These are phyloP conservation scores for Starmera caribaea DNA, from an alignment of 805 yeast species.

Conservation along the genomic window DNA sequence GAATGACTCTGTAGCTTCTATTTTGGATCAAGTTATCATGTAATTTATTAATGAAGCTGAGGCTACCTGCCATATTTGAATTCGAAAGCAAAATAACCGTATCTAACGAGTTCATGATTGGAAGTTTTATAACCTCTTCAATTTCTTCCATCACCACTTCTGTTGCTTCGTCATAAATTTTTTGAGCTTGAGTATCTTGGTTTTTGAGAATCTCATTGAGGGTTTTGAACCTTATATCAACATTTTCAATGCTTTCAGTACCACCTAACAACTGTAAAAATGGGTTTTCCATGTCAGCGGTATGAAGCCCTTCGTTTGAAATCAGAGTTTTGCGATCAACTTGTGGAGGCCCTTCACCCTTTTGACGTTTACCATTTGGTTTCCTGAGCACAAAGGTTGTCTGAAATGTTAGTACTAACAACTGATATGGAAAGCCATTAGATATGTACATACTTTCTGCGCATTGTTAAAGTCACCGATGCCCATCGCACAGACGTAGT, in stretches of 20 bases:
- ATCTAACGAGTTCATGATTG: slow-evolving; percentile 5
- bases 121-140: slow-evolving; percentile 1
- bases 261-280: slow-evolving; percentile 12
- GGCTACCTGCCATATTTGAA: slow-evolving; percentile 13
- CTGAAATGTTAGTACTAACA: slow-evolving; percentile 1
- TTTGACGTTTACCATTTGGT: slow-evolving; percentile 3
- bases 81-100: slow-evolving; percentile 12
- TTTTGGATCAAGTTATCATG: slow-evolving; percentile 3
- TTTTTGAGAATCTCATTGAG: slow-evolving; percentile 5
- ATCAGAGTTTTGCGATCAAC: slow-evolving; percentile 1
- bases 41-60: slow-evolving; percentile 9
- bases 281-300: slow-evolving; percentile 1
- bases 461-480: slow-evolving; percentile 6
- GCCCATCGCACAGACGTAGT: no score
- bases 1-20: slow-evolving; percentile 7
- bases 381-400: slow-evolving; percentile 12
- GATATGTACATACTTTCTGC: slow-evolving; percentile 6
- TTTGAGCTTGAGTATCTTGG: slow-evolving; percentile 8
- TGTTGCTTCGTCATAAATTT: slow-evolving; percentile 10
- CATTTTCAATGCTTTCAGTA: slow-evolving; percentile 8
- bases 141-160: slow-evolving; percentile 8
- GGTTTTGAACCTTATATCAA: slow-evolving; percentile 8
- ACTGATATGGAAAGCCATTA: neutral
- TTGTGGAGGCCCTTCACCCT: slow-evolving; percentile 1
- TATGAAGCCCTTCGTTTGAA: slow-evolving; percentile 9